Percentiles rank a stretch among this genome's conserved stretches.
These are phyloP conservation scores for Neofusicoccum sp. DNA, from an alignment of 2,329 filamentous ascomycete species.

Conservation along the genomic window DNA sequence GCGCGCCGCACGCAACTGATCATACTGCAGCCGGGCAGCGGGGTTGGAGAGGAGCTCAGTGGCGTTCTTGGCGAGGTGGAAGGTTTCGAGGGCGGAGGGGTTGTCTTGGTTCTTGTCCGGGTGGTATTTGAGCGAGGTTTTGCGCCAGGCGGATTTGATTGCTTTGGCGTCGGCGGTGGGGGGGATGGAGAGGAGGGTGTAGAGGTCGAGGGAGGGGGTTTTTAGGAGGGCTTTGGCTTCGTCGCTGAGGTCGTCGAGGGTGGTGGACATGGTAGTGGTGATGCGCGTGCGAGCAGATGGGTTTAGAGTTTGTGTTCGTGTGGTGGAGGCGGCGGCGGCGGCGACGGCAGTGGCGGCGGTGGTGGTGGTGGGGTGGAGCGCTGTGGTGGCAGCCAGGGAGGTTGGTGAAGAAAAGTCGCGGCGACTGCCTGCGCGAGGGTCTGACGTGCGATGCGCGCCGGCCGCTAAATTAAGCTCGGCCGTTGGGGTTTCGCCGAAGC, in stretches of 20 bases:
- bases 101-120: slow-evolving; percentile 76
- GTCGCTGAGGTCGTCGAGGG: slow-evolving; percentile 13
- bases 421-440: no score
- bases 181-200: slow-evolving; percentile 69
- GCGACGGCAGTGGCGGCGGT: no score
- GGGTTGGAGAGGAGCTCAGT: slow-evolving; percentile 76
- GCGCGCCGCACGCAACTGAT: slow-evolving; percentile 69
- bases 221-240: slow-evolving; percentile 42
- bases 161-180: slow-evolving; percentile 63
- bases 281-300: no score
- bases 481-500: no score
- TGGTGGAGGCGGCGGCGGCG: no score
- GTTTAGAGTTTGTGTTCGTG: no score
- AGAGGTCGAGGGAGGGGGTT: slow-evolving; percentile 62
- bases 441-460: no score
- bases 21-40: slow-evolving; percentile 72
- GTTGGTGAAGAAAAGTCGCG: no score
- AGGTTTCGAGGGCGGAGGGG: slow-evolving; percentile 68
- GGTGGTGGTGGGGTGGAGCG: no score
- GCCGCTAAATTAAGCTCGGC: no score
- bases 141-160: slow-evolving; percentile 80
- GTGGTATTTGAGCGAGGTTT: slow-evolving; percentile 84
- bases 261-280: no score
- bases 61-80: slow-evolving; percentile 82
- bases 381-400: no score